Evolutionary conservation across 2,329 filamentous ascomycete species (phyloP).

Genomic region (Epichloe bromicola): DNA sequence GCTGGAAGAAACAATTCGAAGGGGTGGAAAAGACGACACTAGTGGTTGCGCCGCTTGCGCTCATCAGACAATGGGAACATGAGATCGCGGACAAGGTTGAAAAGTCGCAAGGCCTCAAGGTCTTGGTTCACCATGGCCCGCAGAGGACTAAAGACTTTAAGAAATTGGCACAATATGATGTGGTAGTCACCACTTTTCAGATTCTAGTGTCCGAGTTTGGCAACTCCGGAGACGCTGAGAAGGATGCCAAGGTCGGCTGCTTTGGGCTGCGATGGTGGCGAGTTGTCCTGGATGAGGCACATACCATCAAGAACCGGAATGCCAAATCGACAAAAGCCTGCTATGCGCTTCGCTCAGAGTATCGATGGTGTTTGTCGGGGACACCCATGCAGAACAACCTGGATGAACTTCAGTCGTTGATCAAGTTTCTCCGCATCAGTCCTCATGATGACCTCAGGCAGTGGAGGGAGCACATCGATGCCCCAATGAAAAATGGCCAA

Average conservation of each 20-base stretch:
- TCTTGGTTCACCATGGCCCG: conserved; percentile 84
- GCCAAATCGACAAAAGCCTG: conserved; percentile 91
- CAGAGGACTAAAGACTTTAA: conserved; percentile 66
- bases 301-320: conserved; percentile 96
- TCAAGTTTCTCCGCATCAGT: conserved; percentile 83
- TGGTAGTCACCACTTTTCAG: conserved; percentile 95
- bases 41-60: conserved; percentile 80
- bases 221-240: conserved; percentile 46
- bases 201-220: conserved; percentile 86
- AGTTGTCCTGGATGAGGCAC: conserved; percentile 88
- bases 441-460: conserved; percentile 76
- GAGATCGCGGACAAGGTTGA: conserved; percentile 79
- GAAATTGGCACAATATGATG: conserved; percentile 74
- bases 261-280: conserved; percentile 94
- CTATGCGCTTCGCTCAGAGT: conserved; percentile 71
- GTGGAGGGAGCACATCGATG: conserved; percentile 87
- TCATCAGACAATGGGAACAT: conserved; percentile 95
- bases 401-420: conserved; percentile 86
- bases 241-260: conserved; percentile 61
- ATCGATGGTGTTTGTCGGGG: conserved; percentile 90
- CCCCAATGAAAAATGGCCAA: conserved; percentile 78
- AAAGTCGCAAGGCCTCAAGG: conserved; percentile 55
- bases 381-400: conserved; percentile 98
- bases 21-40: conserved; percentile 67
- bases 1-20: conserved; percentile 55